Evolutionary conservation across 1,284 basidiomycete genomes (phyloP).

Genomic region (Irpex sp.): DNA sequence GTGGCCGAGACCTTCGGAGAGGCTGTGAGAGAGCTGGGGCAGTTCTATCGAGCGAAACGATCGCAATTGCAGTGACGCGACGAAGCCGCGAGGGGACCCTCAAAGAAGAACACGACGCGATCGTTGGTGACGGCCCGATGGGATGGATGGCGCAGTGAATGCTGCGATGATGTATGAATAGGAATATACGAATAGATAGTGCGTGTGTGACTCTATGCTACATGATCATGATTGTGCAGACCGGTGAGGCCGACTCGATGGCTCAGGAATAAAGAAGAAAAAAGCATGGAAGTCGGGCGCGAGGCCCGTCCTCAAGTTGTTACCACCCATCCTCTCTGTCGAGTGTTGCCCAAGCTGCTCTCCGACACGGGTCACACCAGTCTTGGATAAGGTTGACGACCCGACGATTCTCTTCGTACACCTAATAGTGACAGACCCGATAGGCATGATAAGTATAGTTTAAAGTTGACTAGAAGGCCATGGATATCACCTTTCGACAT

Average conservation of each 20-base stretch:
- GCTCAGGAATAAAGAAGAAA: background rate
- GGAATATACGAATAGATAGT: background rate
- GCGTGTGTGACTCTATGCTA: background rate
- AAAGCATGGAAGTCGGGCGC: background rate
- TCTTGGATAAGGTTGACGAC: conserved; percentile 29
- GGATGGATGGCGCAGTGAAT: background rate
- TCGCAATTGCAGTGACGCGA: background rate
- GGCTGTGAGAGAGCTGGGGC: conserved; percentile 65
- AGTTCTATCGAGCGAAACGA: conserved; percentile 59
- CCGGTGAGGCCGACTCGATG: background rate
- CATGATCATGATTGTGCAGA: background rate
- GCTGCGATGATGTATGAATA: conserved; percentile 1
- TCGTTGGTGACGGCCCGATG: background rate
- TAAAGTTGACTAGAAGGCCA: background rate
- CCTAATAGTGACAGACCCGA: conserved; percentile 11
- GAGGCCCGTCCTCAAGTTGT: too few relatives aligned
- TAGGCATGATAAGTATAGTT: background rate
- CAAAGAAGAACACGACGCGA: background rate
- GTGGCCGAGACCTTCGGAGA: conserved; percentile 72
- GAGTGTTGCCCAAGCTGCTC: conserved; percentile 25
- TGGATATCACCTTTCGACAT: conserved; percentile 22
- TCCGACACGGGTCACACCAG: conserved; percentile 25
- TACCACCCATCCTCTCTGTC: conserved; percentile 22
- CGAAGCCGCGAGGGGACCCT: background rate
- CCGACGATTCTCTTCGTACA: conserved; percentile 23